Percentiles rank a stretch among this genome's conserved stretches.
Evolutionary conservation across 73 alveolate species (phyloP).

Genomic region (Symbiodinium pilosum): DNA sequence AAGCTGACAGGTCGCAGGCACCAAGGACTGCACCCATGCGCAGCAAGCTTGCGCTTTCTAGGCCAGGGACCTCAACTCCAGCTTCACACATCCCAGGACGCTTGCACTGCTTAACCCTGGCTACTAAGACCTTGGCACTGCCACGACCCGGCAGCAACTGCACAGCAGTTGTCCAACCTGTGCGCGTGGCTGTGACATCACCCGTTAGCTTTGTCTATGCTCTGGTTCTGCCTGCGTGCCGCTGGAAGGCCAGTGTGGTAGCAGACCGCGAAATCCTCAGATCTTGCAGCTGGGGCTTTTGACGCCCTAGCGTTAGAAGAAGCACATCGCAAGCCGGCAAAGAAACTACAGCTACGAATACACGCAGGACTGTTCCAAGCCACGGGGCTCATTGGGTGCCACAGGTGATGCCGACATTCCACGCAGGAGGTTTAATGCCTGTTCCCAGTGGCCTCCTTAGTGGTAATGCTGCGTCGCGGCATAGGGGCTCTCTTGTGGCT

Average conservation of each 20-base stretch:
- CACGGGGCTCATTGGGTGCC: slow-evolving; percentile 37
- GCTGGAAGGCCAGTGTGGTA: slow-evolving; percentile 15
- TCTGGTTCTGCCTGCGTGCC: not conserved
- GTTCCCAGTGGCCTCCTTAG: slow-evolving; percentile 50
- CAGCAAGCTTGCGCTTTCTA: not conserved
- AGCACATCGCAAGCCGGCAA: no score
- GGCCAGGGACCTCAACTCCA: not conserved
- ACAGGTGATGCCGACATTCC: not conserved
- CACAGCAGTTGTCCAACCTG: slow-evolving; percentile 43
- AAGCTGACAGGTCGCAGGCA: slow-evolving; percentile 13
- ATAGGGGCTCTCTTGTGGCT: no score
- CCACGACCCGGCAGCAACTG: not conserved
- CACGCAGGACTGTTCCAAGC: no score
- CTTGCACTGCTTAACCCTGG: no score
- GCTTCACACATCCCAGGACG: no score
- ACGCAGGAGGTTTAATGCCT: not conserved
- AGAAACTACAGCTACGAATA: not conserved
- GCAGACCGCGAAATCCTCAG: slow-evolving; percentile 38
- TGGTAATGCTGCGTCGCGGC: no score
- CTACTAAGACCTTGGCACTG: not conserved
- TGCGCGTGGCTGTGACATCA: not conserved
- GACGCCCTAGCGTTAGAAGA: no score
- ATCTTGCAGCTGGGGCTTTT: not conserved
- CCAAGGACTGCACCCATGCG: slow-evolving; percentile 35
- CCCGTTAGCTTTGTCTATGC: not conserved